A percentile compares a stretch with the other conserved stretches of the same genome.
phyloP scores from a whole-genome alignment of 768 basidiomycete species.

The Hericium coralloides region DNA sequence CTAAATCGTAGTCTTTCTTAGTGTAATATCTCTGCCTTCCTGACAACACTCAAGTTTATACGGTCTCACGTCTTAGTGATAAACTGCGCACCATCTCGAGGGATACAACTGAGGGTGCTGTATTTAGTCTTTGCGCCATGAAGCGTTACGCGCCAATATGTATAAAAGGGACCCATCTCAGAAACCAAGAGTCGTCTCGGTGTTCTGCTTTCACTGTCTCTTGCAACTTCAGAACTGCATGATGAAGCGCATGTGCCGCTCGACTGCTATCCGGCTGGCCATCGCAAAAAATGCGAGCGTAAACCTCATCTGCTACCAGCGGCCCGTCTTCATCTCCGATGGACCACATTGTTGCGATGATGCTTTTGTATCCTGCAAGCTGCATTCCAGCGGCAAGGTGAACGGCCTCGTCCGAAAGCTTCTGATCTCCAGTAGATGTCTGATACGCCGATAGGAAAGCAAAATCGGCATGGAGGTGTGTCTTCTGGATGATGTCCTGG shows the following conservation, averaged over 20 bases:
- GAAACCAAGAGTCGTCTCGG: background rate
- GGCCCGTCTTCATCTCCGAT: constrained; percentile 4
- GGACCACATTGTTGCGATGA: constrained; percentile 7
- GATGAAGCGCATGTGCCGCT: background rate
- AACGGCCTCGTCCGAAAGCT: constrained; percentile 14
- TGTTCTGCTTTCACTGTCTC: background rate
- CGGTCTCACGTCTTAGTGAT: no score
- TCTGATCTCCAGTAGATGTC: constrained; percentile 14
- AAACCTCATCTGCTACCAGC: constrained; percentile 3
- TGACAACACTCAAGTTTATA: no score
- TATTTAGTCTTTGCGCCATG: no score
- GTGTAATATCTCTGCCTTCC: no score
- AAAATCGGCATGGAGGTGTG: constrained; percentile 7
- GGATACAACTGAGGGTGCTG: no score
- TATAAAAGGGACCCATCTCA: background rate
- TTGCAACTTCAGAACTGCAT: background rate
- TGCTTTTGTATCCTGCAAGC: constrained; percentile 8
- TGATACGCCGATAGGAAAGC: constrained; percentile 19
- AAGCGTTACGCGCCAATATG: background rate
- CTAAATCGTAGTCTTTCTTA: no score
- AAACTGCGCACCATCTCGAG: no score
- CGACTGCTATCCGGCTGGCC: background rate
- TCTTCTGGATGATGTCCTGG: background rate
- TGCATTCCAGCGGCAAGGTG: constrained; percentile 20
- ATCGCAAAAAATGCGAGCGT: background rate